Base-by-base conservation (phyloP, 768 basidiomycete species). In the Rhodotorula kratochvilovae region DNA sequence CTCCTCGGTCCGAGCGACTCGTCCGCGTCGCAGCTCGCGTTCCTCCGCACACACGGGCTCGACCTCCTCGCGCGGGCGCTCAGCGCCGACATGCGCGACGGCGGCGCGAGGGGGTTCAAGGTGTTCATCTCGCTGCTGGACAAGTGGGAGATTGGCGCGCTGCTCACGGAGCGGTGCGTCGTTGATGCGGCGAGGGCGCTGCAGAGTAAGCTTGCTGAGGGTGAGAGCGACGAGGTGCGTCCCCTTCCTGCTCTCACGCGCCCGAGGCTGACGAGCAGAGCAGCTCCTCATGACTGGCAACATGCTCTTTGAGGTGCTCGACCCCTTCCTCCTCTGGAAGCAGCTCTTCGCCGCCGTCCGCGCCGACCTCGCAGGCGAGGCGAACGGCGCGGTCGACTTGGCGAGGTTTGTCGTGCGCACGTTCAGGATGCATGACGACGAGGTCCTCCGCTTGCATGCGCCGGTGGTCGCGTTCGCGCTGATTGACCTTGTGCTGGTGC, bases 61-160 rank as follows among this genome's bases (percentile, higher is more conserved):
- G 86, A 87, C 0, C 83, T 93, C 8, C 82, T 98, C 23, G 82
- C 82, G 43, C 80, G 83, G 6, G 90, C 92, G 0, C 81, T 98
- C 53, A 87, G 86, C 82, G 90, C 13, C 12, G 74, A 73, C 2
- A 63, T 73, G 57, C 45, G 33, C 64, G 55, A 33, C 15, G 60
- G n/a, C 6, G 63, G 43, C 54, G 54, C 31, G 36, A 43, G 19
- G 2, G 46, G 42, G 11, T 98, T 93, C 85, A 95, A 94, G 81
- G 90, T 98, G 45, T 94, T 96, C 80, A 88, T 98, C 33, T 94
- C 92, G 2, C 80, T 98, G 27, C 82, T 97, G 74, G 96, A 99
- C 80, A 96, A 96, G 80, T 97, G 92, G 90, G 96, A 98, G 79
- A 89, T 98, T 56, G 95, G 95, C 10, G 86, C 85, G 15, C 84